Base-by-base conservation (phyloP, 768 basidiomycete genomes). In the Hygrophorus pudorinus region DNA sequence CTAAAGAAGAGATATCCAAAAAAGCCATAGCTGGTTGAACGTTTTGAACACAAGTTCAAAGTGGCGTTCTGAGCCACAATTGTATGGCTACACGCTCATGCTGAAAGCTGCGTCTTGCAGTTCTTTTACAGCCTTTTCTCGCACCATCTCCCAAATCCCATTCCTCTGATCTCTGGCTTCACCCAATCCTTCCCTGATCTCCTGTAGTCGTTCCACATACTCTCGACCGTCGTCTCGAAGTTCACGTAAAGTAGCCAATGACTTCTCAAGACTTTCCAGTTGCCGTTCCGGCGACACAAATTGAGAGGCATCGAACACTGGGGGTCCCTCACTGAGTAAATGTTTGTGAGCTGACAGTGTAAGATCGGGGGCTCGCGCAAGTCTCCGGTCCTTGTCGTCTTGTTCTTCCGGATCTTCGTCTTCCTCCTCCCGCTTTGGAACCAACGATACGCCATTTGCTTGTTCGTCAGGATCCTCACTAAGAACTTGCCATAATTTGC, bases 191-290 rank as follows among this genome's bases (percentile, higher is more conserved):
- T 91, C 86, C 42, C 89, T 64, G 43, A 92, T 85, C 58, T 92
- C 89, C 54, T 85, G 76, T 43, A 92, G 61, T 20, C 88, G 75
- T 55, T 90, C 88, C 4, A 84, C 78, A 56, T 91, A 92, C 60
- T 91, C 89, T 36, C 86, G 70, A 4, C 83, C 84, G 53, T 92
- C 89, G 54, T 91, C 89, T 51, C 86, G 82, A 16, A 92, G 65
- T 52, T 92, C 89, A 41, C 83, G 76, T 42, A 91, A 62, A 2
- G 76, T 71, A 12, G 81, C 75, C 30, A 90, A 52, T 11, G 81
- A 78, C 57, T 85, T 88, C 56, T 89, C 85, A 44, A 91, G 57
- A 11, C 66, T 79, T 38, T 79, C 81, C 46, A 76, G 61, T 51
- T 86, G 84, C 64, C 75, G 71, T 45, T 82, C 77, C 16, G 78